These are phyloP conservation scores for Cordyceps cateniannulata DNA, from an alignment of 2,329 filamentous ascomycete species.

Conservation along the genomic window DNA sequence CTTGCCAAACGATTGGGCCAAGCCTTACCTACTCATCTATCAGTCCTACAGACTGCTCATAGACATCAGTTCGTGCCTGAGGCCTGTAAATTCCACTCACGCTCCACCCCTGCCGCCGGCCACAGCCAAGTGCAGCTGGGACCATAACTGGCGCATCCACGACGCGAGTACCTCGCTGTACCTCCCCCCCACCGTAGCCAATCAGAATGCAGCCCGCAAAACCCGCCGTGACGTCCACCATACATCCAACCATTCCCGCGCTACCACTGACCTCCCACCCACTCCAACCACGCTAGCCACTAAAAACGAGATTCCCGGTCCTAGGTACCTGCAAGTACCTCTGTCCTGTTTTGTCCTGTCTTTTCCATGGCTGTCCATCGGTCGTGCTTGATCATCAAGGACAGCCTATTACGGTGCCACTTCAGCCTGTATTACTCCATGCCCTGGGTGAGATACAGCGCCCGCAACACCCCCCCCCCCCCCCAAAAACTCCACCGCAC, in stretches of 20 bases:
- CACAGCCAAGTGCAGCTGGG: not conserved
- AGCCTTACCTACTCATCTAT: too few relatives aligned
- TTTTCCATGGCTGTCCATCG: not conserved
- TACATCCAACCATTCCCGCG: not conserved
- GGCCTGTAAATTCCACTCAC: not conserved
- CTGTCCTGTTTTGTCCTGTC: not conserved
- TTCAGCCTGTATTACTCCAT: not conserved
- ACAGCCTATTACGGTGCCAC: not conserved
- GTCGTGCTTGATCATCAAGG: not conserved
- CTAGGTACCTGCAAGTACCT: constrained; percentile 1
- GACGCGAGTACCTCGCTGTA: not conserved
- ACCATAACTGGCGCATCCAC: not conserved
- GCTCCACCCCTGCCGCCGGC: not conserved
- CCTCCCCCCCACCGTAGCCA: not conserved
- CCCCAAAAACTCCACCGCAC: not conserved
- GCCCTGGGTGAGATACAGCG: not conserved
- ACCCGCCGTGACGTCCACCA: constrained; percentile 9
- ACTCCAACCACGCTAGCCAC: not conserved
- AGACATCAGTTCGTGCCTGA: not conserved
- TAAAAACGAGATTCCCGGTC: not conserved
- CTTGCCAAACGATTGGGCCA: too few relatives aligned
- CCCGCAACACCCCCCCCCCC: not conserved
- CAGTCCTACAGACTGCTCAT: not conserved
- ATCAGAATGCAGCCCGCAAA: not conserved
- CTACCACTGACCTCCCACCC: not conserved